Evolutionary conservation across 2,329 filamentous ascomycete genomes (phyloP).

Genomic region (Colletotrichum sp.): DNA sequence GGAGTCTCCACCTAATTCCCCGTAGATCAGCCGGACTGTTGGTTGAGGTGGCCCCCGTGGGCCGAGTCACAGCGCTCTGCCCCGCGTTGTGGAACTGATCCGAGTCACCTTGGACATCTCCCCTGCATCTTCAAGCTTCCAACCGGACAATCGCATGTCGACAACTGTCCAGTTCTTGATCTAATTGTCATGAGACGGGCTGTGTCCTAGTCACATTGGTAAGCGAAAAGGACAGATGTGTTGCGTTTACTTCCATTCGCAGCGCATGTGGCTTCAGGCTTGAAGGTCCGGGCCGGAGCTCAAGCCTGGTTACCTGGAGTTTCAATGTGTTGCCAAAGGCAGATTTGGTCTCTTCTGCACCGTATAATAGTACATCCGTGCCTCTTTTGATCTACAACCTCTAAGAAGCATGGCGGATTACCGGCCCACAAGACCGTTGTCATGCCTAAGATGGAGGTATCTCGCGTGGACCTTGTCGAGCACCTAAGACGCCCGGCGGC

Average conservation of each 20-base stretch:
- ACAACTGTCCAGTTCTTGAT: background rate
- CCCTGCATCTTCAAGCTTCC: background rate
- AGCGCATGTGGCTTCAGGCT: background rate
- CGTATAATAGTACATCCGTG: background rate
- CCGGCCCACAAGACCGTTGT: background rate
- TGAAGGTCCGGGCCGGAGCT: background rate
- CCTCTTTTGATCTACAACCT: background rate
- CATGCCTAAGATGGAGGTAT: background rate
- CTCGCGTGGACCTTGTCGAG: background rate
- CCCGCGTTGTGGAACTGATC: background rate
- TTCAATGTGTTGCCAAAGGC: background rate
- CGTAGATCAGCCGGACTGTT: background rate
- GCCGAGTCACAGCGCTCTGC: conserved; percentile 7
- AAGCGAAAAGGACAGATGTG: background rate
- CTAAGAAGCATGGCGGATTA: background rate
- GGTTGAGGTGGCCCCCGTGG: background rate
- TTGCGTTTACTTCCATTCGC: background rate
- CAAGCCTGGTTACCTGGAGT: background rate
- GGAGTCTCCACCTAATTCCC: background rate
- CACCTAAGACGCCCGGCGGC: background rate
- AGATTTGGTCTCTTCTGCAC: background rate
- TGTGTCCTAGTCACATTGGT: background rate
- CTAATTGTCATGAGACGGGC: background rate
- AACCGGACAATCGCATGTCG: background rate
- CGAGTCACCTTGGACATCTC: background rate